Conservation (phyloP, 1,139 yeast species). For the Taphrina communis region DNA sequence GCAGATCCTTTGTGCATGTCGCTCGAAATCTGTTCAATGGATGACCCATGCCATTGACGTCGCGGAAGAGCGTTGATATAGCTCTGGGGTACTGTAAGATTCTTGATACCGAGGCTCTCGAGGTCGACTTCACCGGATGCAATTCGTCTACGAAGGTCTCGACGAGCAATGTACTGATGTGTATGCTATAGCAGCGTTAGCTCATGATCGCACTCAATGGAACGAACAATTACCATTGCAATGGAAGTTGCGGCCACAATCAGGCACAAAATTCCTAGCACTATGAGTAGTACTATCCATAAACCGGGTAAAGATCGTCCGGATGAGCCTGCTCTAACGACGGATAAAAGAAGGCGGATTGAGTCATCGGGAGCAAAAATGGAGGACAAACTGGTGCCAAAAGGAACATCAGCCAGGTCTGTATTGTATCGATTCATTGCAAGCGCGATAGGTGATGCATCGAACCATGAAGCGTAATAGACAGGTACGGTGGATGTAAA, state of each 20-base stretch:
- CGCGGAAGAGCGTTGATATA: constrained; percentile 48
- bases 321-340: constrained; percentile 28
- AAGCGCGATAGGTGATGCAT: constrained; percentile 29
- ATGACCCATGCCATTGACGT: constrained; percentile 43
- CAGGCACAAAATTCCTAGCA: constrained; percentile 44
- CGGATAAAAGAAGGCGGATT: constrained; percentile 44
- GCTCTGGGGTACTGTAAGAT: constrained; percentile 48
- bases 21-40: not conserved
- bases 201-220: not conserved
- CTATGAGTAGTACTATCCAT: constrained; percentile 46
- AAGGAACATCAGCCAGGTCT: constrained; percentile 41
- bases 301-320: constrained; percentile 42
- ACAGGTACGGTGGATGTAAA: constrained; percentile 15
- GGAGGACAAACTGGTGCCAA: constrained; percentile 40
- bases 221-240: constrained; percentile 25
- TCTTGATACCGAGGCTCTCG: constrained; percentile 48
- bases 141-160: constrained; percentile 47
- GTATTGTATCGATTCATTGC: constrained; percentile 34
- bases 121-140: constrained; percentile 49
- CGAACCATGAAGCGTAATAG: constrained; percentile 22
- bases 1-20: not conserved
- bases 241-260: constrained; percentile 43
- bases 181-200: constrained; percentile 41
- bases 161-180: constrained; percentile 46
- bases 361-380: constrained; percentile 44